Conservation (phyloP, 768 basidiomycete genomes). For the Tulasnella sp. region DNA sequence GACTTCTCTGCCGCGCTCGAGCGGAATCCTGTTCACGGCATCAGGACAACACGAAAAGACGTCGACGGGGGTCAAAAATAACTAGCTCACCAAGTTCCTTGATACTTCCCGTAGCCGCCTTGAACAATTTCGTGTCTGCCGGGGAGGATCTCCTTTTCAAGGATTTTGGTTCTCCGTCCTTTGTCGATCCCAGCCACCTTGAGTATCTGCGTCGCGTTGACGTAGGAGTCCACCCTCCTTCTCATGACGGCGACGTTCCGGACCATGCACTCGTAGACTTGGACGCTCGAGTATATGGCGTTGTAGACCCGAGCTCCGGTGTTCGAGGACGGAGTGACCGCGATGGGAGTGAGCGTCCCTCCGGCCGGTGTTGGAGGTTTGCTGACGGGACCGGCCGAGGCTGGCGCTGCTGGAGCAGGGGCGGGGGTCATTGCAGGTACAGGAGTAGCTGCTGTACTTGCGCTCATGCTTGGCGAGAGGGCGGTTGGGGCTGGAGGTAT, state of each 20-base stretch:
- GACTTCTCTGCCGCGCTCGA: conserved; percentile 86
- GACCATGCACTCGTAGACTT: conserved; percentile 98
- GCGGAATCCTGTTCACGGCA: conserved; percentile 70
- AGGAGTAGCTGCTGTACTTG: background rate
- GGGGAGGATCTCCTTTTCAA: conserved; percentile 92
- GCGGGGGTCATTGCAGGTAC: background rate
- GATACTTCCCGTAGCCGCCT: conserved; percentile 98
- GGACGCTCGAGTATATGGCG: conserved; percentile 80
- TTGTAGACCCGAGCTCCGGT: conserved; percentile 45
- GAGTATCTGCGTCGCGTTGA: conserved; percentile 98
- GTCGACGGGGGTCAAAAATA: conserved; percentile 2
- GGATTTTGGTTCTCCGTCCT: conserved; percentile 88
- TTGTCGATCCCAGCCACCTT: conserved; percentile 99
- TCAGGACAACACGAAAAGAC: background rate
- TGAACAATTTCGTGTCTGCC: conserved; percentile 98
- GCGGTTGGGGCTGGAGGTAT: background rate
- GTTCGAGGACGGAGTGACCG: background rate
- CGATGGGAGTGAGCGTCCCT: background rate
- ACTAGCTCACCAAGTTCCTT: conserved; percentile 82
- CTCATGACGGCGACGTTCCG: conserved; percentile 98
- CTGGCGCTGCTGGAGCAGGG: background rate
- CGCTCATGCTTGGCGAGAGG: background rate
- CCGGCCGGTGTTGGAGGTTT: background rate
- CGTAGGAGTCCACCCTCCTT: conserved; percentile 82
- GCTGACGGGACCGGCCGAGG: background rate